Evolutionary conservation across 441 rosid species (phyloP).

Genomic region (Pelargonium cotyledonis): DNA sequence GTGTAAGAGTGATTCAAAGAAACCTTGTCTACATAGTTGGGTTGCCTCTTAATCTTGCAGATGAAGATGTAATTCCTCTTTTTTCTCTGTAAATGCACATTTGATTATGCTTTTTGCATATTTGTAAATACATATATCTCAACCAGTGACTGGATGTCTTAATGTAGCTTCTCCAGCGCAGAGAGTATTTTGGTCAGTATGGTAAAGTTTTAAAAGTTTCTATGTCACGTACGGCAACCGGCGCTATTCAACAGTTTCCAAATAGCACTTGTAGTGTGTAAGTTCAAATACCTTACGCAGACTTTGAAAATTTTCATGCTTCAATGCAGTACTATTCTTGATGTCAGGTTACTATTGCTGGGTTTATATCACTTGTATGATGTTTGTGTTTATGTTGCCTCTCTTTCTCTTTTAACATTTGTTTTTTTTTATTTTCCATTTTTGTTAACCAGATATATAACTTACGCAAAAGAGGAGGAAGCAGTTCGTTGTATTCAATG

Average conservation of each 20-base stretch:
- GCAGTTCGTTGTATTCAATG: conserved; percentile 56
- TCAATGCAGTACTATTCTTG: background rate
- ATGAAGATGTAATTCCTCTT: conserved; percentile 40
- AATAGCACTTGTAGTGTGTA: conserved; percentile 72
- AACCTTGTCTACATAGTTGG: conserved; percentile 60
- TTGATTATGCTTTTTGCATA: background rate
- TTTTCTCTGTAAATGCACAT: background rate
- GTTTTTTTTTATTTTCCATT: background rate
- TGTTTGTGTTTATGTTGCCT: background rate
- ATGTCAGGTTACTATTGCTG: background rate
- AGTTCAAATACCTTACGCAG: conserved; percentile 16
- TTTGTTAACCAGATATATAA: conserved; percentile 38
- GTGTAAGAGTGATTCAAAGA: conserved; percentile 43
- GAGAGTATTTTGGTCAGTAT: conserved; percentile 73
- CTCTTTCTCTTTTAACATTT: background rate
- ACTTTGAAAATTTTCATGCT: background rate
- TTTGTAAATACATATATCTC: background rate
- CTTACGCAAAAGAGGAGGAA: conserved; percentile 57
- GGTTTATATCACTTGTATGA: background rate
- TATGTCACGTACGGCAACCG: conserved; percentile 62
- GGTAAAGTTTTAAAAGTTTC: conserved; percentile 81
- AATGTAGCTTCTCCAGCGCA: conserved; percentile 44
- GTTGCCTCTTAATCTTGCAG: conserved; percentile 50
- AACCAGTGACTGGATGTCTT: background rate
- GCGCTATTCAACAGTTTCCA: conserved; percentile 62